Base-by-base conservation (phyloP, 2,329 filamentous ascomycete genomes). In the Aspergillus pseudonomiae region DNA sequence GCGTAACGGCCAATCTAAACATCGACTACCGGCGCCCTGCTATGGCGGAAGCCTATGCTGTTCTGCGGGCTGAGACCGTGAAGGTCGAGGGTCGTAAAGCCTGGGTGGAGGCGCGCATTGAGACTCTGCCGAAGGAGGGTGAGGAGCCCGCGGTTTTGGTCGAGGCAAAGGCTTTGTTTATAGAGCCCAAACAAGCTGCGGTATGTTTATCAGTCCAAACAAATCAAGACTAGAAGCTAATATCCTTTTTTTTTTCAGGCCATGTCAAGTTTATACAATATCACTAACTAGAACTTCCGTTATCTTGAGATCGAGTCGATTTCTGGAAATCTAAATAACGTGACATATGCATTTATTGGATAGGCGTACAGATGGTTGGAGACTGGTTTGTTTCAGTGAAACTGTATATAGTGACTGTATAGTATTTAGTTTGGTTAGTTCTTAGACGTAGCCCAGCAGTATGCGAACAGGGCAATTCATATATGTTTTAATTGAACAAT, bases 71-170 rank as follows among this genome's bases (percentile, higher is more conserved):
- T 4, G 86, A 88, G 75, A 97, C 94, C 24, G 89, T 87, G 11
- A 94, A 91, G 81, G 91, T 94, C 1, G 93, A 98, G 75, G 94
- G 95, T 1, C 85, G 95, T 66, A 98, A 98, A 82, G 94, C 93
- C 14, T 97, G 93, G 93, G 93, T 97, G 1, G 90, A 91, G 79
- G 95, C 93, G 1, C 86, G 88, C 70, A 89, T 98, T 71, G 93
- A 97, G 84, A 89, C 92, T 61, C 79, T 98, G 65, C 86, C 86
- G 63, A 80, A 84, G 30, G 82, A 88, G 39, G 87, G 87, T 10
- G 85, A 89, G 77, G 82, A 84, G 70, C 88, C 89, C 1, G 79
- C 84, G 19, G 84, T 94, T 55, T 77, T 97, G 63, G 93, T 91
- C 9, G 92, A 96, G 79, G 94, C 92, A 0, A 90, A 91, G 74